phyloP scores from a whole-genome alignment of 257 asterid genomes.

The Anisodus tanguticus region DNA sequence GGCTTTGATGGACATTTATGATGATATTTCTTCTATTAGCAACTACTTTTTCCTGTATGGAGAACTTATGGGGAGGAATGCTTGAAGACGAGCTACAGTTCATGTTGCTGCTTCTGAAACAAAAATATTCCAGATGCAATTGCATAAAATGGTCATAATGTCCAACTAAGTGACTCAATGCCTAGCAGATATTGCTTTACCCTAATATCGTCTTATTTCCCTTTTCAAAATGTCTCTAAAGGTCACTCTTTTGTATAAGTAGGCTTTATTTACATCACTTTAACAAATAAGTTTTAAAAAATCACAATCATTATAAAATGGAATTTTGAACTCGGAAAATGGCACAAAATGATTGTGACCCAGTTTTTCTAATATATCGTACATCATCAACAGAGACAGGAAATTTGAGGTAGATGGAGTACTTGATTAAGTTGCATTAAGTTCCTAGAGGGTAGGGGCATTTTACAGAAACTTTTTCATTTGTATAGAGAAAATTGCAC shows the following conservation, averaged over 20 bases:
- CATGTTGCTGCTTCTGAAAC: neutral
- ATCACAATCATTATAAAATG: neutral
- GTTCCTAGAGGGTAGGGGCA: neutral
- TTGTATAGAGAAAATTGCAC: neutral
- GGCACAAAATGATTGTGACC: neutral
- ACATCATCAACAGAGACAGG: conserved; percentile 9
- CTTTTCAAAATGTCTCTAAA: neutral
- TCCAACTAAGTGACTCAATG: neutral
- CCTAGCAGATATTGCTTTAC: neutral
- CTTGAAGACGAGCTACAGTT: neutral
- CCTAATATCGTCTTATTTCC: neutral
- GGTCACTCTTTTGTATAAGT: neutral
- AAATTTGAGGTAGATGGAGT: neutral
- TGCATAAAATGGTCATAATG: neutral
- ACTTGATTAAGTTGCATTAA: neutral
- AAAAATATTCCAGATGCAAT: neutral
- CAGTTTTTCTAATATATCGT: neutral
- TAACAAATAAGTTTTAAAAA: neutral
- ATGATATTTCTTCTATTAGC: neutral
- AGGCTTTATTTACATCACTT: neutral
- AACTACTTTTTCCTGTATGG: neutral
- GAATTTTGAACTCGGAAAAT: neutral
- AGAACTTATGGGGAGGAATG: neutral
- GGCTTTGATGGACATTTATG: neutral
- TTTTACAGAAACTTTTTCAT: neutral